These are phyloP conservation scores for Phaeolepiota aurea DNA, from an alignment of 768 basidiomycete genomes.

Conservation along the genomic window DNA sequence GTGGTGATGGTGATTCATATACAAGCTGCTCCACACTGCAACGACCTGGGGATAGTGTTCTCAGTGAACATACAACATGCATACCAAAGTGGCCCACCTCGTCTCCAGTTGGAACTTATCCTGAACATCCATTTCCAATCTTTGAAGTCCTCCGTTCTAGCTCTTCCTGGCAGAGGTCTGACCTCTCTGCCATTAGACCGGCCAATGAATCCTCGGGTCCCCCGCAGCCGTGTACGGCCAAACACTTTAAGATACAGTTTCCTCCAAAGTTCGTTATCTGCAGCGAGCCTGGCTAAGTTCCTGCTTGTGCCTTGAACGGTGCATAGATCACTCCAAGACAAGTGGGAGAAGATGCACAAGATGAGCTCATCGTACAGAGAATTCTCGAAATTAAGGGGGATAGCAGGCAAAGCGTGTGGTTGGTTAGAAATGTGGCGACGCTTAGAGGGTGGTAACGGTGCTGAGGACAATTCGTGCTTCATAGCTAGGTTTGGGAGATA, in stretches of 20 bases:
- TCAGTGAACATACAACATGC: conserved; percentile 9
- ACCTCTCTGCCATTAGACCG: conserved; percentile 50
- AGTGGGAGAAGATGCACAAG: conserved; percentile 63
- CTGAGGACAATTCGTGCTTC: conserved; percentile 43
- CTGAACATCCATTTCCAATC: conserved; percentile 89
- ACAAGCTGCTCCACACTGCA: conserved; percentile 40
- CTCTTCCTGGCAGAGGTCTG: conserved; percentile 50
- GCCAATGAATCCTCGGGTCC: conserved; percentile 52
- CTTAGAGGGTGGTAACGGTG: conserved; percentile 47
- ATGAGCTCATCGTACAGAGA: conserved; percentile 71
- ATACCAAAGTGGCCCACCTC: conserved; percentile 34
- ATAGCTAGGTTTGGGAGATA: too few species aligned
- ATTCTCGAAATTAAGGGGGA: conserved; percentile 35
- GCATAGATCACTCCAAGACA: conserved; percentile 64
- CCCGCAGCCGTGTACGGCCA: conserved; percentile 61
- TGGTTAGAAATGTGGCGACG: conserved; percentile 29
- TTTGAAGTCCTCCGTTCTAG: conserved; percentile 26
- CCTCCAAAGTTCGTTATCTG: conserved; percentile 72
- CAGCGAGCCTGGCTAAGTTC: conserved; percentile 60
- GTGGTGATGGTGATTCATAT: not conserved
- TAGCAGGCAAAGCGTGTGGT: conserved; percentile 6
- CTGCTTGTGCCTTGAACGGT: conserved; percentile 49
- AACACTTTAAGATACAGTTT: conserved; percentile 53
- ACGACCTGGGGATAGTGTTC: conserved; percentile 41
- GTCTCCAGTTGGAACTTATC: conserved; percentile 77